Evolutionary conservation across 2,329 filamentous ascomycete genomes (phyloP).

Genomic region (Verticillium zaregamsianum): DNA sequence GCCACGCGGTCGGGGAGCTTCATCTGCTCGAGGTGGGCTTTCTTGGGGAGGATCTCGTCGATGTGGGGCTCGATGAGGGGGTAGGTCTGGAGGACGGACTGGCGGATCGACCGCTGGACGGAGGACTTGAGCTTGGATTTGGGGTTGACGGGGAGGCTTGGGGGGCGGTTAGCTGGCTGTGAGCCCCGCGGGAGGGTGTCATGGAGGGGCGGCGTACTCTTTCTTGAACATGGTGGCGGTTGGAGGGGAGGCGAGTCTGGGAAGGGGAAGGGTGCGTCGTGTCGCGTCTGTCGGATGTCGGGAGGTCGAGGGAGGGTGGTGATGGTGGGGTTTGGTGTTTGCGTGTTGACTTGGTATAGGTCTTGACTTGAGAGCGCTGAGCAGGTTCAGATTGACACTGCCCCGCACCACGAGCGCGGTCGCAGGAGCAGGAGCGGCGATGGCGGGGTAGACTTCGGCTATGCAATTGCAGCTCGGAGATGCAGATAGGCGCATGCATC

Average conservation of each 20-base stretch:
- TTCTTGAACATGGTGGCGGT: slow-evolving; percentile 79
- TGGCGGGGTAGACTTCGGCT: slow-evolving; percentile 19
- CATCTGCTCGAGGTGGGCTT: slow-evolving; percentile 81
- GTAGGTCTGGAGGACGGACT: slow-evolving; percentile 78
- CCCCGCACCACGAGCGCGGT: neutral
- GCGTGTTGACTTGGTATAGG: slow-evolving; percentile 9
- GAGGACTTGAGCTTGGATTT: slow-evolving; percentile 98
- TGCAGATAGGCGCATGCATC: neutral
- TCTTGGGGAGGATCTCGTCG: slow-evolving; percentile 94
- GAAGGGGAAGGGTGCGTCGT: neutral
- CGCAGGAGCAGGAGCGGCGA: slow-evolving; percentile 2
- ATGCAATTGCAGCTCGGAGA: neutral
- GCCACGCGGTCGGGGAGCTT: slow-evolving; percentile 90
- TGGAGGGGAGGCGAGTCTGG: neutral
- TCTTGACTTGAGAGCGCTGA: neutral
- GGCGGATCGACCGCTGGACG: slow-evolving; percentile 80
- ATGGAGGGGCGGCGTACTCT: slow-evolving; percentile 55
- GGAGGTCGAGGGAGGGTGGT: neutral
- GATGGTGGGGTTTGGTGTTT: neutral
- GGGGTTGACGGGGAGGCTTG: slow-evolving; percentile 68
- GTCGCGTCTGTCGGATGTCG: neutral
- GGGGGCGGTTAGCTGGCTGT: slow-evolving; percentile 10
- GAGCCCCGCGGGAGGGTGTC: slow-evolving; percentile 1
- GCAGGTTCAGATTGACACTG: neutral
- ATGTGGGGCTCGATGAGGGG: slow-evolving; percentile 82